Evolutionary conservation across 495 filamentous ascomycete genomes (phyloP), one percentile per base, ranked within the genome.

Genomic region (Cercophora sp.): DNA sequence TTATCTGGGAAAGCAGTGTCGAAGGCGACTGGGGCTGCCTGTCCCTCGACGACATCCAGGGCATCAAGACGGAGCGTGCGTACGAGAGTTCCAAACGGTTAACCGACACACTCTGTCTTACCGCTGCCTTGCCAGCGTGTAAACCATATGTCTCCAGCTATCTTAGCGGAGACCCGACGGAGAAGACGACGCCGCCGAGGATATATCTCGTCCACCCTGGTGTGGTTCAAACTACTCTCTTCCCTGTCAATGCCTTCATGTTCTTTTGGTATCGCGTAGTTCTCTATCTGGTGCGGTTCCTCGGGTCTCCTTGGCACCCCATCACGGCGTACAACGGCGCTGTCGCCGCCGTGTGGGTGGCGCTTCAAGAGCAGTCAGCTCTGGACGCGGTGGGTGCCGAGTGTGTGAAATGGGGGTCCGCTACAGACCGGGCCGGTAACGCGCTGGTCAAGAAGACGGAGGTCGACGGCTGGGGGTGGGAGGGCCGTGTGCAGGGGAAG

Each of bases 21-120:
- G 93, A 96, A 60, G 83, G 82, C 2, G 75, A 69, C 9, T 66
- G 59, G 62, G 67, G 79, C 0, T 51, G 68, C 6, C 82, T 96
- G 56, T 61, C 77, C 10, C 41, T 79, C 5, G 72, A 81, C 23
- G 93, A 98, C 65, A 76, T 97, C 47, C 89, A 97, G 65, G 87
- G 81, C 5, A 64, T 91, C 27, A 69, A 76, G 8, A 78, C 79
- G 10, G 48, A 37, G 5, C 65, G 70, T 2, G 78, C 90, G 13
- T 98, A 98, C 70, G 91, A 96, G 70, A 81, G 79, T 43, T 85
- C 84, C 37, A 96, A 96, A 70, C 82, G 89, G 3, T 70, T 97
- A 2, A 90, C 88, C 1, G 93, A 98, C 66, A 55, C 96, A 37
- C 68, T 98, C 41, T 80, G 81, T 15, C 69, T 98, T 31, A 94